Evolutionary conservation across 768 basidiomycete species (phyloP), one percentile per base, ranked within the genome.

Genomic region (Sarcomyxa edulis): DNA sequence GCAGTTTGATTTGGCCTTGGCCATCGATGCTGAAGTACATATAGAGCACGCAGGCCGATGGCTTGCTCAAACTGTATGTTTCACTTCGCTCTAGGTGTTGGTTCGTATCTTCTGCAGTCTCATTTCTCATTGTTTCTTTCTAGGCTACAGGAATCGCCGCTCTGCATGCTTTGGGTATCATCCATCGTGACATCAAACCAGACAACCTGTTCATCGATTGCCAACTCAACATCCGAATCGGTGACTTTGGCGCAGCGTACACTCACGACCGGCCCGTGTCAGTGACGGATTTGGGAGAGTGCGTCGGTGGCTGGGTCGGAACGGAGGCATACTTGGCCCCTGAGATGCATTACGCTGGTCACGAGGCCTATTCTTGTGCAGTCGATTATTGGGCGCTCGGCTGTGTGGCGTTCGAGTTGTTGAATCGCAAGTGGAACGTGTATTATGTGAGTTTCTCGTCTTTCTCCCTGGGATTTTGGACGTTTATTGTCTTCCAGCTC

Each of bases 131-230:
- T 27, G 42, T 8, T 24, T 4, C 35, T 15, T n/a, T 26, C 15
- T n/a, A 71, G 68, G 58, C 60, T 5, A 59, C 61, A 21, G 69
- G 68, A 1, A 50, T 71, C n/a, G 43, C 55, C 3, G 52, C 59
- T 28, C 55, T 85, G 28, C 81, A 84, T 46, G 57, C 57, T 18
- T 68, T 77, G 53, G 79, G 78, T 29, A 73, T 84, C 38, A 69
- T 84, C 22, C 81, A 84, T 54, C 69, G 81, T 10, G 80, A 84
- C 44, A 69, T 86, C 40, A 84, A 85, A 49, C 71, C 79, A 3
- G 77, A 78, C 60, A 84, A 85, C 43, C 69, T 86, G 29, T 66
- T 85, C n/a, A 62, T 84, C 35, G 69, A 70, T 43, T 44, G 41
- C 6, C 51, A 49, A 4, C 58, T 58, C 34, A 69, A 70, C 25